Conservation (phyloP, 164 flowering plant species). For the Vitis cinerea region DNA sequence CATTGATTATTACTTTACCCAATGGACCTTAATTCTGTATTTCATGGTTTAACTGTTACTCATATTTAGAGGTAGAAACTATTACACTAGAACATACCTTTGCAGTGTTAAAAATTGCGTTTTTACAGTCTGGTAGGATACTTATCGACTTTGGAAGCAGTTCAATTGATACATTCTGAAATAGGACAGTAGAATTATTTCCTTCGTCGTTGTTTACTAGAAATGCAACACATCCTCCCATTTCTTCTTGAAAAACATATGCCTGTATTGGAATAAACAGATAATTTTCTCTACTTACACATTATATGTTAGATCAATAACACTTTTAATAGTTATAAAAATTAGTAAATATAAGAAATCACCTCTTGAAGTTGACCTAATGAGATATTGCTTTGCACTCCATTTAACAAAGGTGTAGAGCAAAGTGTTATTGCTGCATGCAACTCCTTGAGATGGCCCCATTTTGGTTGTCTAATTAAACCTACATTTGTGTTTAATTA, state of each 20-base stretch:
- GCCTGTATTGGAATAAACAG: slow-evolving; percentile 18
- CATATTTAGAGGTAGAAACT: too few relatives aligned
- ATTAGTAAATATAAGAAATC: not conserved
- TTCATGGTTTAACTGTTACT: too few relatives aligned
- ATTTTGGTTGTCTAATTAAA: slow-evolving; percentile 37
- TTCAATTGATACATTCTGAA: slow-evolving; percentile 18
- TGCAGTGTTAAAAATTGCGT: slow-evolving; percentile 33
- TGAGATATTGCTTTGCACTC: slow-evolving; percentile 21
- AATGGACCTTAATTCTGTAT: too few relatives aligned
- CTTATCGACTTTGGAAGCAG: slow-evolving; percentile 38
- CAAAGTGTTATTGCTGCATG: slow-evolving; percentile 36
- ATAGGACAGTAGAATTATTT: slow-evolving; percentile 18
- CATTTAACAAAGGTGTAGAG: slow-evolving; percentile 26
- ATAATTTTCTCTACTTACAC: not conserved
- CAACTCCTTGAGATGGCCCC: slow-evolving; percentile 42
- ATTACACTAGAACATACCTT: slow-evolving; percentile 21
- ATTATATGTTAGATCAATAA: too few relatives aligned
- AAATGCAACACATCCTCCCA: slow-evolving; percentile 38
- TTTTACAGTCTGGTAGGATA: slow-evolving; percentile 29
- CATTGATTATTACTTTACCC: too few relatives aligned
- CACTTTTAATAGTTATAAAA: too few relatives aligned
- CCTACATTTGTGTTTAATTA: slow-evolving; percentile 15
- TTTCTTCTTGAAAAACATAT: slow-evolving; percentile 30
- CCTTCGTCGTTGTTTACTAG: slow-evolving; percentile 31
- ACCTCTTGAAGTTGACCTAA: slow-evolving; percentile 36